Evolutionary conservation across 768 basidiomycete genomes (phyloP), one percentile per base, ranked within the genome.

Genomic region (Amanita exitialis): DNA sequence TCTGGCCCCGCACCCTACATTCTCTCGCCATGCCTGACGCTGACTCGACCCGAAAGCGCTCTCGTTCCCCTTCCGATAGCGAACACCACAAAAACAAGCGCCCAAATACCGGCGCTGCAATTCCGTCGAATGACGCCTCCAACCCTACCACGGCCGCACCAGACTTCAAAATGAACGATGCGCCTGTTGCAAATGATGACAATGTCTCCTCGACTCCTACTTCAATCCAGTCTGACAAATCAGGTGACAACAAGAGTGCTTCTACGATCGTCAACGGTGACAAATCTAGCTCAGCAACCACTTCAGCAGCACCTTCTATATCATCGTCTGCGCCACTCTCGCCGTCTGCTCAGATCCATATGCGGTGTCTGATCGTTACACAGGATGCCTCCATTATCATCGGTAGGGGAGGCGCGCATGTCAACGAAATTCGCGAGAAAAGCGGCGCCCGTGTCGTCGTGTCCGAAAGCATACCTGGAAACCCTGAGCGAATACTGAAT

Each of bases 351-450:
- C 82, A 82, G 68, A 99, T 99, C 59, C 88, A 94, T 62, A 95
- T 99, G 92, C 83, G 95, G 42, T 94, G 92, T 66, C 74, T 99
- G 61, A 99, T 99, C 63, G 96, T 99, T 59, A 98, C 96, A 8
- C 94, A 97, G 69, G 96, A 99, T 69, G 96, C 96, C 10, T 94
- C 91, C 49, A 95, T 99, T 69, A 98, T 98, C 72, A 99, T 99
- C 58, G 96, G 96, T 34, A 91, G 92, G 69, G 88, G 75, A 45
- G 95, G 95, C 56, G 79, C 87, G 39, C 96, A 98, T 69, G 94
- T 99, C 59, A 97, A 96, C 61, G 96, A 99, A 68, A 98, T 99
- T 56, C 77, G 96, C 54, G 96, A 98, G 67, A 96, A 95, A 75
- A 93, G 90, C 57, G 92, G 91, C 39, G 94, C 95, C 12, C 79